Evolutionary conservation across 2,329 filamentous ascomycete genomes (phyloP).

Genomic region (Trichoderma guizhouense): DNA sequence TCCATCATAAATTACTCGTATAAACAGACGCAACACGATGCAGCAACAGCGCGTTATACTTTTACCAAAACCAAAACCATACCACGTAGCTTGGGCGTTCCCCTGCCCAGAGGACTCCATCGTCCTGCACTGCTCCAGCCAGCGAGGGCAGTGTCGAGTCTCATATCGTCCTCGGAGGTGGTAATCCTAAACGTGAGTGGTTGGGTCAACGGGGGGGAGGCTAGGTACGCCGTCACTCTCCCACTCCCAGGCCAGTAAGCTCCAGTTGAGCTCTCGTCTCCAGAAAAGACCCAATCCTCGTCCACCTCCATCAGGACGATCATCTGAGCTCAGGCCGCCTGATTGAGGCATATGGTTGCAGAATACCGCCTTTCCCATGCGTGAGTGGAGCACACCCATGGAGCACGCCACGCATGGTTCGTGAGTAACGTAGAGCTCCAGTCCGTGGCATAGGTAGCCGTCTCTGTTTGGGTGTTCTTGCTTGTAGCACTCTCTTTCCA

Average conservation of each 20-base stretch:
- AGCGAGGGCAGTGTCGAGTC: constrained; percentile 27
- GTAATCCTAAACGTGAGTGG: constrained; percentile 50
- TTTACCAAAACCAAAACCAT: neutral
- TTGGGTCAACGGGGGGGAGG: constrained; percentile 43
- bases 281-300: constrained; percentile 66
- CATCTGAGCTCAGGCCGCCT: constrained; percentile 79
- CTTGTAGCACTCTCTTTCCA: constrained; percentile 62
- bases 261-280: constrained; percentile 81
- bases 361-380: constrained; percentile 84
- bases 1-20: neutral
- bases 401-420: constrained; percentile 96
- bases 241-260: constrained; percentile 77
- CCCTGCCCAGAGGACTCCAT: neutral
- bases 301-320: constrained; percentile 54
- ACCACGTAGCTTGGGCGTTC: neutral
- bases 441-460: constrained; percentile 88
- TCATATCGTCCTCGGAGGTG: constrained; percentile 39
- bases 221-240: constrained; percentile 44
- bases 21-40: neutral
- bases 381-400: constrained; percentile 92
- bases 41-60: neutral
- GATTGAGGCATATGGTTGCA: constrained; percentile 73
- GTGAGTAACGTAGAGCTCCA: constrained; percentile 92
- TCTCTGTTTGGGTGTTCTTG: constrained; percentile 65
- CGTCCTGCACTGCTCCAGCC: constrained; percentile 4